Evolutionary conservation across 2,329 filamentous ascomycete species (phyloP).

Genomic region (Neospermospora avenae): DNA sequence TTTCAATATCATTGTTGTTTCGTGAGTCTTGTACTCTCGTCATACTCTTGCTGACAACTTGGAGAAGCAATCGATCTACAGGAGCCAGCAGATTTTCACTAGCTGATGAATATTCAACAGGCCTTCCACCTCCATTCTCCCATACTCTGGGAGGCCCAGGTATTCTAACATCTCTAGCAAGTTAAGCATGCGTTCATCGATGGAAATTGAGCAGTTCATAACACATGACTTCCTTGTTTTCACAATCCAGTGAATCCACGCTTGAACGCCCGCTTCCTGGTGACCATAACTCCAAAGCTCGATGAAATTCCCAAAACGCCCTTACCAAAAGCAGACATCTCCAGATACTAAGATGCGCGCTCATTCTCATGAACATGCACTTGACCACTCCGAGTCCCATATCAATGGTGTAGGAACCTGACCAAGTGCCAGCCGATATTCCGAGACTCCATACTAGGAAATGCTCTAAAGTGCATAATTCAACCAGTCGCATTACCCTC

Average conservation of each 20-base stretch:
- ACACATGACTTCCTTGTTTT: not conserved
- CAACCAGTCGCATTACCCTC: constrained; percentile 21
- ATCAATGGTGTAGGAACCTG: not conserved
- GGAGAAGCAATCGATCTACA: too few species aligned
- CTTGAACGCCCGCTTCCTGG: not conserved
- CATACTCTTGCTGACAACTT: too few species aligned
- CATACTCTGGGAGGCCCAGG: too few species aligned
- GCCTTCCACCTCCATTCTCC: too few species aligned
- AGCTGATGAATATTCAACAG: too few species aligned
- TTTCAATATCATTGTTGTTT: too few species aligned
- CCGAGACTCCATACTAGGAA: not conserved
- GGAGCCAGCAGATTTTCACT: too few species aligned
- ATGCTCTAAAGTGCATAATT: not conserved
- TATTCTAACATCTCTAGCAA: too few species aligned
- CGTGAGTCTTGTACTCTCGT: too few species aligned
- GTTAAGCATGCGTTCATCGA: too few species aligned
- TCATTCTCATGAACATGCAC: not conserved
- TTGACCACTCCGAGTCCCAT: not conserved
- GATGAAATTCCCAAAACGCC: not conserved
- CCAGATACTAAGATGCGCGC: not conserved
- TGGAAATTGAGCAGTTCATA: too few species aligned
- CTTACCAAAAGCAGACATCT: not conserved
- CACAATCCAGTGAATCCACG: not conserved
- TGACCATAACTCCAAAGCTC: not conserved
- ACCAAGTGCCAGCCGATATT: not conserved